Percentiles rank a stretch among this genome's conserved stretches.
Evolutionary conservation across 176 grass and related monocot species (phyloP).

Genomic region (Oryza rufipogon): DNA sequence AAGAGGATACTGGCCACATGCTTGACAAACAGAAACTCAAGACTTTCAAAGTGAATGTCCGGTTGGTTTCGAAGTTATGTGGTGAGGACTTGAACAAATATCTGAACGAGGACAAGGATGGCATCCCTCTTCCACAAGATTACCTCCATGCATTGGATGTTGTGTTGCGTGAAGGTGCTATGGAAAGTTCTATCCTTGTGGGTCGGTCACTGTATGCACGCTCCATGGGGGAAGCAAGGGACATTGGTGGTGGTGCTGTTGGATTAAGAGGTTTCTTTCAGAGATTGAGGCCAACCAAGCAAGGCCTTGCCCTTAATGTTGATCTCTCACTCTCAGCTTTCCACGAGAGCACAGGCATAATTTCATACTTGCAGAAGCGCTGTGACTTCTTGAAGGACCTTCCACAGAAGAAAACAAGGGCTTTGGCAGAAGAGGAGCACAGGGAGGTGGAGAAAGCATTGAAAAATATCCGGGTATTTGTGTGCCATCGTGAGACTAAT

Average conservation of each 20-base stretch:
- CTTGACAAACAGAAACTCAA: constrained; percentile 52
- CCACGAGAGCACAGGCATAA: constrained; percentile 81
- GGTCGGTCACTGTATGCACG: constrained; percentile 78
- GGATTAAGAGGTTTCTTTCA: constrained; percentile 90
- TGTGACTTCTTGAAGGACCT: constrained; percentile 82
- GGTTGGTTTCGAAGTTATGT: constrained; percentile 73
- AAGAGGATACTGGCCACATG: constrained; percentile 36
- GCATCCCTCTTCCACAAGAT: constrained; percentile 74
- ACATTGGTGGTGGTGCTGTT: constrained; percentile 82
- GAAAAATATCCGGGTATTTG: constrained; percentile 84
- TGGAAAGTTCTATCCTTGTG: constrained; percentile 68
- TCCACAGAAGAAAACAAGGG: constrained; percentile 59
- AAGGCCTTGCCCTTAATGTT: constrained; percentile 95
- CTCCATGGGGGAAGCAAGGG: constrained; percentile 69
- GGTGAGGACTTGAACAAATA: constrained; percentile 72
- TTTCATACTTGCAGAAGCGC: constrained; percentile 86
- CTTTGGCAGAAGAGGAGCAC: constrained; percentile 68
- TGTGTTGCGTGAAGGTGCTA: constrained; percentile 72
- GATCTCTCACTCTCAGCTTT: constrained; percentile 86
- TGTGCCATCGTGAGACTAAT: constrained; percentile 83
- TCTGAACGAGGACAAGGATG: constrained; percentile 60
- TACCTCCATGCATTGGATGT: constrained; percentile 84
- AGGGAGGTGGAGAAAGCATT: constrained; percentile 79
- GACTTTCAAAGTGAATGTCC: constrained; percentile 81
- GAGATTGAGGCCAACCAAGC: constrained; percentile 78